These are phyloP conservation scores for Suhomyces anneliseae DNA, from an alignment of 1,139 yeast species.

Conservation along the genomic window DNA sequence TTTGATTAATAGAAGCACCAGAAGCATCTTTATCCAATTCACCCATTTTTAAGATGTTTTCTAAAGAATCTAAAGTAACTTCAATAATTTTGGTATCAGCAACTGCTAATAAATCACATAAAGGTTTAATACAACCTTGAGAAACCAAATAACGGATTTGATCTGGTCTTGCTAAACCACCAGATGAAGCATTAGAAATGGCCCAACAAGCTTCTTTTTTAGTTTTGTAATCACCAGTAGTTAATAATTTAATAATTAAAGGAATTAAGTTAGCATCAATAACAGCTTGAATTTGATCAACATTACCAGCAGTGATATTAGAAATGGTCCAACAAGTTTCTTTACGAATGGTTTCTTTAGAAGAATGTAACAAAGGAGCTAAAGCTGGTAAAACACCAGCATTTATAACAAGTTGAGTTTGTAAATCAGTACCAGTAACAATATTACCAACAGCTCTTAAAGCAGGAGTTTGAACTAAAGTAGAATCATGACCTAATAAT, in stretches of 20 bases:
- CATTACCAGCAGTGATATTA: conserved; percentile 95
- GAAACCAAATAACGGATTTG: conserved; percentile 88
- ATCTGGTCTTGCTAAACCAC: conserved; percentile 89
- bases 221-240: conserved; percentile 88
- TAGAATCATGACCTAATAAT: conserved; percentile 76
- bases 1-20: conserved; percentile 70
- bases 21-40: conserved; percentile 84
- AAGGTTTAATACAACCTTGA: conserved; percentile 96
- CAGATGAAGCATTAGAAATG: conserved; percentile 94
- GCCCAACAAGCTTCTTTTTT: conserved; percentile 99
- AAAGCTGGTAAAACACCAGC: conserved; percentile 89
- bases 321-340: conserved; percentile 99
- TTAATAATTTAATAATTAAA: conserved; percentile 79
- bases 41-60: conserved; percentile 90
- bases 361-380: conserved; percentile 74
- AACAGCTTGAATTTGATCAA: conserved; percentile 94
- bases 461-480: conserved; percentile 94
- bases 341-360: conserved; percentile 89
- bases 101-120: conserved; percentile 85
- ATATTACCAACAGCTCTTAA: conserved; percentile 96
- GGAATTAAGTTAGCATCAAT: conserved; percentile 94
- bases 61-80: conserved; percentile 93
- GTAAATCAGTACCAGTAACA: conserved; percentile 94
- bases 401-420: conserved; percentile 93
- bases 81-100: conserved; percentile 92